A percentile compares a stretch with the other conserved stretches of the same genome.
phyloP scores from a whole-genome alignment of 2,329 filamentous ascomycete species.

The Trichoderma sp. region DNA sequence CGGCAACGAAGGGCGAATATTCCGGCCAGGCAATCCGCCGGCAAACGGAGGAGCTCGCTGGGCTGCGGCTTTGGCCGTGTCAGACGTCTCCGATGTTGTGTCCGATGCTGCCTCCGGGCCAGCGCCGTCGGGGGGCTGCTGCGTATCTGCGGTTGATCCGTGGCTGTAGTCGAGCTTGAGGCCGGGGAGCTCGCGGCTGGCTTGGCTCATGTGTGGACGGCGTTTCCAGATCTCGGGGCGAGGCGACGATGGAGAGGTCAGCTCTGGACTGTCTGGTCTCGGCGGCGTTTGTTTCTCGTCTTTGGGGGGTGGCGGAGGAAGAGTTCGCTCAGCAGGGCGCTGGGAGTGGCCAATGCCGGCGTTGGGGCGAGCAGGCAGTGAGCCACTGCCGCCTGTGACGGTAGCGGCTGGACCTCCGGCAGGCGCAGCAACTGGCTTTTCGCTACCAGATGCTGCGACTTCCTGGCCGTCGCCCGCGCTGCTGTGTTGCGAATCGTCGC shows the following conservation, averaged over 20 bases:
- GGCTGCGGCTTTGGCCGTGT: not conserved
- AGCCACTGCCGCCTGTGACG: constrained; percentile 14
- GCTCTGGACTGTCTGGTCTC: constrained; percentile 15
- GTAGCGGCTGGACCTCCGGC: not conserved
- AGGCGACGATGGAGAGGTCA: constrained; percentile 29
- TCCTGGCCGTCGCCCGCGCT: constrained; percentile 13
- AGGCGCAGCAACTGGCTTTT: constrained; percentile 1
- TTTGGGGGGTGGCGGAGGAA: constrained; percentile 21
- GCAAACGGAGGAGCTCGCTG: constrained; percentile 21
- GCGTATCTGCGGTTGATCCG: constrained; percentile 45
- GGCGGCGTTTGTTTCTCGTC: constrained; percentile 17
- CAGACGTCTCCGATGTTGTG: not conserved
- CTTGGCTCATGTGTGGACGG: constrained; percentile 49
- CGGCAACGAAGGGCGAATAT: constrained; percentile 26
- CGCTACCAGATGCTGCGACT: not conserved
- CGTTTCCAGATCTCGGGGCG: constrained; percentile 46
- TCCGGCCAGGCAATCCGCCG: constrained; percentile 30
- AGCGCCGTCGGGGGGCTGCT: not conserved
- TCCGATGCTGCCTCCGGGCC: not conserved
- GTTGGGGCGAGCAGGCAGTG: constrained; percentile 12
- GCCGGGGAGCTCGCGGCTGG: constrained; percentile 44
- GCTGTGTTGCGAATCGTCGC: constrained; percentile 34
- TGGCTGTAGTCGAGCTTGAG: constrained; percentile 49
- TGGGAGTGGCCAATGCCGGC: not conserved
- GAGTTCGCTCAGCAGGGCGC: constrained; percentile 5